Percentiles rank a stretch among this genome's conserved stretches.
Conservation (phyloP, 306 rosid species). For the Parietaria judaica region DNA sequence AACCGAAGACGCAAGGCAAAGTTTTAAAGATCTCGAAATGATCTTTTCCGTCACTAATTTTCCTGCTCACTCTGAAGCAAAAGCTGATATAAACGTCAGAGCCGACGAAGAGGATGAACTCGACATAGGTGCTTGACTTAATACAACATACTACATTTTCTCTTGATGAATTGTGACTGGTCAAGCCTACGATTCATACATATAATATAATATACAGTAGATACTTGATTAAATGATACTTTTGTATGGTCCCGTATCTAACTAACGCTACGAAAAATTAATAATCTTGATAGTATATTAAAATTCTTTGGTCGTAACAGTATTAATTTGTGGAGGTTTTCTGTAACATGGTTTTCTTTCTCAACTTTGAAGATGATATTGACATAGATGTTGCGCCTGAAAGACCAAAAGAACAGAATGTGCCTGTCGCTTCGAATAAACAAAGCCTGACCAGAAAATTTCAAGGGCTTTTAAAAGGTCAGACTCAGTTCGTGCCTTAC, state of each 20-base stretch:
- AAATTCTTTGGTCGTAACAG: too few relatives aligned
- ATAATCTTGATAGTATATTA: too few relatives aligned
- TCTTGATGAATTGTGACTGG: not conserved
- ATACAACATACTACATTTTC: not conserved
- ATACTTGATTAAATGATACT: too few relatives aligned
- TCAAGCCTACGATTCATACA: too few relatives aligned
- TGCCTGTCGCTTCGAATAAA: conserved; percentile 58
- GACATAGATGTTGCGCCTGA: conserved; percentile 50
- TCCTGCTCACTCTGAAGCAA: conserved; percentile 26
- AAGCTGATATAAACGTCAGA: conserved; percentile 29
- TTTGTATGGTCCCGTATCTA: too few relatives aligned
- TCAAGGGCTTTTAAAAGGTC: conserved; percentile 62
- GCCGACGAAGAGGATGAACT: conserved; percentile 37
- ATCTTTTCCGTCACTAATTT: conserved; percentile 58
- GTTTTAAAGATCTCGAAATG: conserved; percentile 42
- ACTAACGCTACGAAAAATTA: too few relatives aligned
- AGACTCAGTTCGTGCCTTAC: not conserved
- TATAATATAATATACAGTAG: too few relatives aligned
- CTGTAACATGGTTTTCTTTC: not conserved
- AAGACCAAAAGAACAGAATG: conserved; percentile 57
- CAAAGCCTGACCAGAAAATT: conserved; percentile 60
- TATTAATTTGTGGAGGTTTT: too few relatives aligned
- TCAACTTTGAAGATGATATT: conserved; percentile 50
- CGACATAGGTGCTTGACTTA: conserved; percentile 40
- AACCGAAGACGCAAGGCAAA: conserved; percentile 48